Evolutionary conservation across 148 eudicot species (phyloP).

Genomic region (Heliosperma pusillum): DNA sequence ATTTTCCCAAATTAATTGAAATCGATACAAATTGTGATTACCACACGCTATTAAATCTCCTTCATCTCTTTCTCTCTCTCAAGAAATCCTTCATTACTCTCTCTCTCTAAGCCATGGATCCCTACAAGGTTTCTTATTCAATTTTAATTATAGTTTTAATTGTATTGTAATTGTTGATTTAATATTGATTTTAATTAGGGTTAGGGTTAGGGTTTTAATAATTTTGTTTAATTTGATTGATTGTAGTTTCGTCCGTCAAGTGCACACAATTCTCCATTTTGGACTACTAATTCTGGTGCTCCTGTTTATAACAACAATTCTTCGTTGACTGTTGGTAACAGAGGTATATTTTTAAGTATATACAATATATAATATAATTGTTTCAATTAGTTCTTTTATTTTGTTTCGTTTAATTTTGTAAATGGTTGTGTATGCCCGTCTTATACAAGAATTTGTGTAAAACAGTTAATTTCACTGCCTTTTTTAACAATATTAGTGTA

Average conservation of each 20-base stretch:
- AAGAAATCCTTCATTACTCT: background rate
- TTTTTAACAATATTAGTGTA: background rate
- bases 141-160: background rate
- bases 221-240: conserved; percentile 2
- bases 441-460: too few relatives aligned
- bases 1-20: background rate
- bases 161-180: conserved; percentile 4
- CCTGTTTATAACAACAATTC: conserved; percentile 81
- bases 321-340: conserved; percentile 60
- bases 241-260: conserved; percentile 69
- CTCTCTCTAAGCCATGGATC: conserved; percentile 46
- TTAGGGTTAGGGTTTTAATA: background rate
- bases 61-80: conserved; percentile 24
- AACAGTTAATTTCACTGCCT: too few relatives aligned
- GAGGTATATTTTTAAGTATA: conserved; percentile 39
- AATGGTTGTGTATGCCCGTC: too few relatives aligned
- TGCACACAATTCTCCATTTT: conserved; percentile 53
- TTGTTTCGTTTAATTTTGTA: background rate
- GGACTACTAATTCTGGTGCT: conserved; percentile 72
- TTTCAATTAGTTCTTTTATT: background rate
- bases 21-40: conserved; percentile 6
- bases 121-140: conserved; percentile 49
- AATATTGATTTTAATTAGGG: background rate
- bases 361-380: too few relatives aligned
- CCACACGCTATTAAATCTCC: conserved; percentile 15